Base-by-base conservation (phyloP, 345 rosid species). In the Linum trigynum region DNA sequence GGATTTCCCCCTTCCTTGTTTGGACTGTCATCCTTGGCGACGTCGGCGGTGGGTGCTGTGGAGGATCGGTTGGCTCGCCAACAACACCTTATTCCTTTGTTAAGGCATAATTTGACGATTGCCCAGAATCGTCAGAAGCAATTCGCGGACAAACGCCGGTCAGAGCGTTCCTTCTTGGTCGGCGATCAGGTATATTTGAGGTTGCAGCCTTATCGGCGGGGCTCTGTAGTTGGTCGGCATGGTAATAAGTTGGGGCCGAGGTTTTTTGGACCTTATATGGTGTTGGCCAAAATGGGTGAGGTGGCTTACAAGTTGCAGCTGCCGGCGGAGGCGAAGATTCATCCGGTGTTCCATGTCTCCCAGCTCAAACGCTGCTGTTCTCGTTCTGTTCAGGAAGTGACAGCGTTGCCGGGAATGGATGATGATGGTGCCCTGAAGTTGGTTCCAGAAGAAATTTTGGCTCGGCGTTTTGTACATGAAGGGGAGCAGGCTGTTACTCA, bases 111-210 rank as follows among this genome's bases (percentile, higher is more conserved):
- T 23, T 55, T 63, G 0, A 36, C 5, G 7, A 9, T 3, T 3
- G 56, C 66, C 16, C 56, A 12, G 7, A n/a, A 63, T 16, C 4
- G 59, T 10, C 45, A 42, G 40, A 64, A 64, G 35, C 41, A 16
- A 2, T 57, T 43, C 7, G 67, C 57, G 0, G 67, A 64, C 57
- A 17, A 64, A 6, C 36, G 10, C 7, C 0, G 56, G 38, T 3
- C 5, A 2, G 67, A 64, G 3, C 17, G 35, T 1, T n/a, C 36
- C 1, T 64, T 64, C 23, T 2, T 4, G 2, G 57, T 64, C 1
- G 67, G 67, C 4, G 67, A 64, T 23, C 17, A 17, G 12, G 67
- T 64, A 7, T 48, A 42, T 16, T 64, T 64, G 38, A 43, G 43
- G 14, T 1, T 62, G 2, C 55, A 62, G 3, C 1, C 55, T 3